These are phyloP conservation scores for Vanderwaltozyma verrucispora DNA, from an alignment of 805 yeast genomes.

Conservation along the genomic window DNA sequence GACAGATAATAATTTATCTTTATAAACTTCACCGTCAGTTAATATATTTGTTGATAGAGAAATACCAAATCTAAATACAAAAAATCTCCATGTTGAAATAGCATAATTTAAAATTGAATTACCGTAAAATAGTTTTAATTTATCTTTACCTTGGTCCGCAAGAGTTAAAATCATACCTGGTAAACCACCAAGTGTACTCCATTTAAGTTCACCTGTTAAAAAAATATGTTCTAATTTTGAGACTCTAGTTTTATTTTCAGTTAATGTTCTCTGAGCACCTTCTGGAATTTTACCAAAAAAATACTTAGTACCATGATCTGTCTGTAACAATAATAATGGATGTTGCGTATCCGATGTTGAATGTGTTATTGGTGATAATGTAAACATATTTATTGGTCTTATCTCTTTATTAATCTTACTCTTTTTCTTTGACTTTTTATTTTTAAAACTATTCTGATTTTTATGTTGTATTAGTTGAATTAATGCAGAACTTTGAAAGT, in stretches of 20 bases:
- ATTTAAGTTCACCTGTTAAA: slow-evolving; percentile 64
- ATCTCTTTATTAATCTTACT: background rate
- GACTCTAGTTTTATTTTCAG: slow-evolving; percentile 47
- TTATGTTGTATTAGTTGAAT: too few species aligned
- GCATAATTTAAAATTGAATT: slow-evolving; percentile 40
- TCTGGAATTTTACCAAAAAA: slow-evolving; percentile 76
- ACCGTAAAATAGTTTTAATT: slow-evolving; percentile 47
- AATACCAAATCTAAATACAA: slow-evolving; percentile 72
- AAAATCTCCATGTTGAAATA: slow-evolving; percentile 75
- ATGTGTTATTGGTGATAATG: slow-evolving; percentile 44
- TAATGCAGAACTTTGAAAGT: too few species aligned
- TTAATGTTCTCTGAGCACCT: slow-evolving; percentile 71
- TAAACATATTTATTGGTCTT: slow-evolving; percentile 32
- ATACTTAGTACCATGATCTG: slow-evolving; percentile 34
- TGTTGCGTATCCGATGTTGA: slow-evolving; percentile 50
- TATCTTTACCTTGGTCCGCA: slow-evolving; percentile 62
- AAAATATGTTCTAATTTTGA: slow-evolving; percentile 56
- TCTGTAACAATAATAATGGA: slow-evolving; percentile 43
- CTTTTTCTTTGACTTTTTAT: background rate
- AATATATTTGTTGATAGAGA: slow-evolving; percentile 31
- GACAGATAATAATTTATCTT: slow-evolving; percentile 32
- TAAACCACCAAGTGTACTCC: slow-evolving; percentile 82
- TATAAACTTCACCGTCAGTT: slow-evolving; percentile 13
- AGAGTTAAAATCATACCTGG: slow-evolving; percentile 82
- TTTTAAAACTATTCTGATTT: too few species aligned